Evolutionary conservation across 805 yeast genomes (phyloP).

Genomic region (Saccharomycopsis guyanensis): DNA sequence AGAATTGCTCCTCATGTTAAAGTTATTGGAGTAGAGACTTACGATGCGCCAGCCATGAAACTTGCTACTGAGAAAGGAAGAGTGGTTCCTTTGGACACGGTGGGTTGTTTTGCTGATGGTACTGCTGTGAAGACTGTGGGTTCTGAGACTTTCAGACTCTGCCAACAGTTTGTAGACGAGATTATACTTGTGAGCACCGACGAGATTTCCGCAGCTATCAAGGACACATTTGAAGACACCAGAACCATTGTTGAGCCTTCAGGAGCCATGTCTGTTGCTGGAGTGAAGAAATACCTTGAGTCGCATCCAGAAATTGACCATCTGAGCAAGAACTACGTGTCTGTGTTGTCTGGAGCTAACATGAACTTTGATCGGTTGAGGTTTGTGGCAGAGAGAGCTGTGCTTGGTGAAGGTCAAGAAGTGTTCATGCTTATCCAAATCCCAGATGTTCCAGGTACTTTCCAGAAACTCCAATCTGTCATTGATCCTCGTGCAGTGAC

Average conservation of each 20-base stretch:
- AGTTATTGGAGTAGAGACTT: conserved; percentile 92
- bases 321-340: conserved; percentile 62
- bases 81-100: conserved; percentile 53
- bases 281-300: conserved; percentile 73
- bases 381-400: conserved; percentile 95
- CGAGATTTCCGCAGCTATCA: conserved; percentile 94
- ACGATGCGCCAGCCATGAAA: conserved; percentile 88
- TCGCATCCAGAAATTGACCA: conserved; percentile 66
- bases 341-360: conserved; percentile 92
- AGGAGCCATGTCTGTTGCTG: conserved; percentile 96
- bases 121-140: conserved; percentile 91
- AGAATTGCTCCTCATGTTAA: conserved; percentile 97
- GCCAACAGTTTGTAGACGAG: conserved; percentile 78
- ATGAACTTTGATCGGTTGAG: conserved; percentile 96
- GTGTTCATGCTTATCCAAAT: conserved; percentile 84
- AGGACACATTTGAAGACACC: conserved; percentile 94
- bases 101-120: conserved; percentile 98
- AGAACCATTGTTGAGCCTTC: conserved; percentile 93
- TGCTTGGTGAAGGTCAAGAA: conserved; percentile 96
- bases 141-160: conserved; percentile 81
- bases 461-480: conserved; percentile 63
- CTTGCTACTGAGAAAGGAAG: conserved; percentile 54
- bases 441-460: conserved; percentile 91
- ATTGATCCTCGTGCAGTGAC: conserved; percentile 87
- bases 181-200: conserved; percentile 80